Base-by-base conservation (phyloP, 208 protist species). In the Leishmania turanica region DNA sequence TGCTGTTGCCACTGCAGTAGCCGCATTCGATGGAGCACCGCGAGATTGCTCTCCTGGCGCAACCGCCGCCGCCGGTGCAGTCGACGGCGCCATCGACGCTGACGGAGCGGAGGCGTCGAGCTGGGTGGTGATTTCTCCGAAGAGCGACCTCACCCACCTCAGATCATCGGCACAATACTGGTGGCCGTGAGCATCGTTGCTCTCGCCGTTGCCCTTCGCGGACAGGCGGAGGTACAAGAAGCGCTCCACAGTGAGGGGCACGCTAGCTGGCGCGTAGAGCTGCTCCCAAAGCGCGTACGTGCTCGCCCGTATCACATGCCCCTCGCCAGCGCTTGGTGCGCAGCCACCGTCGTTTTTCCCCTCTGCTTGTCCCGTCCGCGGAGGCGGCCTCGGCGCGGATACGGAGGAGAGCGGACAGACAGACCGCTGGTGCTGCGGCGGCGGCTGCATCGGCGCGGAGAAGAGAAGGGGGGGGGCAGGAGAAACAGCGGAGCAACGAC, bases 241-340 rank as follows among this genome's bases (percentile, higher is more conserved):
- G 13, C 84, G 79, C 77, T 83, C 80, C 65, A 89, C 42, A 3
- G 85, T 89, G 56, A 87, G 80, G 19, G 89, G 85, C 11, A 83
- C 84, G 13, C 74, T 69, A 53, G 83, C 54, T 45, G 85, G 58
- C 31, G 86, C 75, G 80, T 91, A 91, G 27, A 91, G 78, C 76
- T 85, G 87, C 80, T 94, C 89, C 91, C 91, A 94, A 65, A 94
- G 69, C 0, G 78, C 78, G 85, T 91, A 92, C 51, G 80, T 88
- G 51, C 76, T 73, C 21, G 87, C 86, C 11, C 60, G 83, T 19
- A 83, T n/a, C 51, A 83, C 78, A 19, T 51, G 42, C 5, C 37
- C 65, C 27, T 78, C 84, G 0, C 49, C 73, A 31, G 56, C 74
- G 74, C 8, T 37, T 31, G 40, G 13, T 27, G 56, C 13, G 45